Percentiles rank a stretch among this genome's conserved stretches.
Conservation (phyloP, 1,139 yeast genomes). For the Suzukiozyma palmioleophila region DNA sequence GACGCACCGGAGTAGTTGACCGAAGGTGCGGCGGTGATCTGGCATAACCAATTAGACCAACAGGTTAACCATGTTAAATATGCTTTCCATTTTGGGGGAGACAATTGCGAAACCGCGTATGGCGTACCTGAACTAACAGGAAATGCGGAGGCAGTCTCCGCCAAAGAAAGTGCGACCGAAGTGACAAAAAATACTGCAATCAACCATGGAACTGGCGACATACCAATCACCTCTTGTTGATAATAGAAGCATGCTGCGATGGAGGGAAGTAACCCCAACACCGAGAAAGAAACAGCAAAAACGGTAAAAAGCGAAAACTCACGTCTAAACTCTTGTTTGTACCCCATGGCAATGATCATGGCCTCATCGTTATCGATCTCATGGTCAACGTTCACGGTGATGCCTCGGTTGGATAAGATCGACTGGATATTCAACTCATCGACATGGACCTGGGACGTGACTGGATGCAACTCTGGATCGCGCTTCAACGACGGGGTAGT, state of each 20-base stretch:
- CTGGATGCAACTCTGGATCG: constrained; percentile 22
- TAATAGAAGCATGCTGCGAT: constrained; percentile 56
- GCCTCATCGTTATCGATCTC: constrained; percentile 50
- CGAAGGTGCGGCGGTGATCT: constrained; percentile 50
- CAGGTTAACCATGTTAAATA: constrained; percentile 57
- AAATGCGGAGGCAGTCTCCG: constrained; percentile 45
- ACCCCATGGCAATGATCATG: constrained; percentile 60
- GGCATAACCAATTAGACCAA: constrained; percentile 50
- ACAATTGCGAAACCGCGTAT: constrained; percentile 46
- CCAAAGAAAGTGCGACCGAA: constrained; percentile 47
- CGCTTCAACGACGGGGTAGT: constrained; percentile 4
- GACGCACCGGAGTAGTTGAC: constrained; percentile 59
- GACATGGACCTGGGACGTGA: constrained; percentile 34
- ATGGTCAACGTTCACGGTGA: constrained; percentile 43
- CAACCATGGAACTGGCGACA: constrained; percentile 53
- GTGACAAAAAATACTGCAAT: constrained; percentile 47
- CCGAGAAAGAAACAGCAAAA: constrained; percentile 68
- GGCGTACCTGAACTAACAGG: constrained; percentile 50
- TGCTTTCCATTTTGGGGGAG: constrained; percentile 52
- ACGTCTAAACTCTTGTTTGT: constrained; percentile 69
- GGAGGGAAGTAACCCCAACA: constrained; percentile 68
- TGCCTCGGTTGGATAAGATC: constrained; percentile 36
- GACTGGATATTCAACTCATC: constrained; percentile 37
- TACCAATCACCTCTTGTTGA: constrained; percentile 49
- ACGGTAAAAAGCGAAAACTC: constrained; percentile 61